Percentiles rank a stretch among this genome's conserved stretches.
Evolutionary conservation across 768 basidiomycete species (phyloP).

Genomic region (Suillus subaureus): DNA sequence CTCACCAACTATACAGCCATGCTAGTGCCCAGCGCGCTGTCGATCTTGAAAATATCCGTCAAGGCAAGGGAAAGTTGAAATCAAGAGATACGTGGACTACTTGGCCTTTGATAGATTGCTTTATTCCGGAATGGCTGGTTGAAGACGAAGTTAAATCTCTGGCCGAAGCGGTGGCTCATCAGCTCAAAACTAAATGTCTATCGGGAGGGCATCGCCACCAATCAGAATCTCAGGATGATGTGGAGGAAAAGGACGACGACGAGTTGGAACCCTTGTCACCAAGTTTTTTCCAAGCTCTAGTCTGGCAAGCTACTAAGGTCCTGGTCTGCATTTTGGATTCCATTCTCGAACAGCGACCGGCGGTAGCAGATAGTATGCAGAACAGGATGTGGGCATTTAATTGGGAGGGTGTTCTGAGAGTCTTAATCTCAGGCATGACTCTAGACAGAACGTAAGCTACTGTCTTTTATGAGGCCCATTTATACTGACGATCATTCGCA

Average conservation of each 20-base stretch:
- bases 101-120: conserved; percentile 77
- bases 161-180: conserved; percentile 39
- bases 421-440: conserved; percentile 45
- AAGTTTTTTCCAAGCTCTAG: conserved; percentile 38
- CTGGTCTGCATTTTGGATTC: conserved; percentile 56
- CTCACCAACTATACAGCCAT: conserved; percentile 47
- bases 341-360: conserved; percentile 57
- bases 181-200: conserved; percentile 7
- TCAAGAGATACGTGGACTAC: conserved; percentile 63
- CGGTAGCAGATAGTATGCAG: conserved; percentile 60
- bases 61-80: conserved; percentile 22
- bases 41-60: conserved; percentile 28
- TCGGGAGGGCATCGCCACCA: conserved; percentile 7
- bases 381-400: conserved; percentile 61
- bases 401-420: conserved; percentile 66
- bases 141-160: conserved; percentile 66
- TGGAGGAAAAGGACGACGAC: conserved; percentile 29
- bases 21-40: conserved; percentile 7
- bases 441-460: conserved; percentile 31
- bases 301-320: conserved; percentile 44
- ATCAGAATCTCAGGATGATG: conserved; percentile 21
- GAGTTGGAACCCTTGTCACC: conserved; percentile 33
- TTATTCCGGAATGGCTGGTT: conserved; percentile 68
- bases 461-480: conserved; percentile 13
- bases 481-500: conserved; percentile 3